Evolutionary conservation across 2,329 filamentous ascomycete genomes (phyloP), one percentile per base, ranked within the genome.

Genomic region (Xylaria sp.): DNA sequence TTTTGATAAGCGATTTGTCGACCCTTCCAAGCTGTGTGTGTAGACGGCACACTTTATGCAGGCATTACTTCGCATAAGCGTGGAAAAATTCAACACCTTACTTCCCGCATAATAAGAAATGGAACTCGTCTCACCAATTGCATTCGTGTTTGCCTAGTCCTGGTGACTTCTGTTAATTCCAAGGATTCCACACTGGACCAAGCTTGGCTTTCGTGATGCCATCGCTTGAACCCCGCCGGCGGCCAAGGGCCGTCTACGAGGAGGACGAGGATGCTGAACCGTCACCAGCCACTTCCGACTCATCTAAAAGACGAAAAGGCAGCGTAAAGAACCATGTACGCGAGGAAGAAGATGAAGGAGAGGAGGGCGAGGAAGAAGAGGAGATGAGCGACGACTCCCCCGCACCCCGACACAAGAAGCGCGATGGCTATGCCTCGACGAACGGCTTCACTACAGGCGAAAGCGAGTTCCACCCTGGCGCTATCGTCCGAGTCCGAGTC

Each of bases 401-500:
- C 13, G 56, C 38, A 36, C 56, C 55, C 45, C 33, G 31, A 2
- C 39, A 27, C 44, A 58, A 27, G 49, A 57, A 49, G 25, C 42
- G n/a, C 54, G 72, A 73, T 29, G 66, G 49, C 17, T 59, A 54
- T 5, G 33, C 69, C 47, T 69, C 68, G 20, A 65, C 47, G 47
- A 63, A 61, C 33, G 56, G 44, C 29, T 57, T 45, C 45, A 49
- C 33, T 39, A 42, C 29, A 29, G 57, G 33, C 45, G 45, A 44
- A 2, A 57, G 58, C 53, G 77, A 79, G 10, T 88, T 86, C 68
- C 86, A 92, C 70, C 89, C 94, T 2, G 96, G 96, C 11, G 91
- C 96, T 10, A 96, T 99, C 72, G 89, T 97, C 55, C 89, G 94
- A 39, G 93, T 99, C 54, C 91, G 89, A 72, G 85, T 98, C 50